Evolutionary conservation across 1,139 yeast genomes (phyloP).

Genomic region (Candida gigantensis): DNA sequence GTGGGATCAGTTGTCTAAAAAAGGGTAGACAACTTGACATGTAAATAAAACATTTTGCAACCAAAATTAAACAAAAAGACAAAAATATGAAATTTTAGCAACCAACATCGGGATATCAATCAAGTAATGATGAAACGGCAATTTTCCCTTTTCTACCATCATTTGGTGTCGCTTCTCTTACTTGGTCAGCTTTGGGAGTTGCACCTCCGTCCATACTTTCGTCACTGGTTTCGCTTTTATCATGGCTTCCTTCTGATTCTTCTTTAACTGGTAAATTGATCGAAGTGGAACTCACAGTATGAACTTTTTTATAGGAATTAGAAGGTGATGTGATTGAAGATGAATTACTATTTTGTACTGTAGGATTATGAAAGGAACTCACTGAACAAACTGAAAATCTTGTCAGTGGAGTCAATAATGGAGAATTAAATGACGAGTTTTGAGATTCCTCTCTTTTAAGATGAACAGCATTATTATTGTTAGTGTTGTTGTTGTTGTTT

Average conservation of each 20-base stretch:
- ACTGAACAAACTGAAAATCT: constrained; percentile 31
- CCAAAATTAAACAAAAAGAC: no score
- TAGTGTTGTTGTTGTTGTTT: constrained; percentile 11
- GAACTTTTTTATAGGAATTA: constrained; percentile 10
- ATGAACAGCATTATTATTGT: constrained; percentile 6
- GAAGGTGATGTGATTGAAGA: constrained; percentile 10
- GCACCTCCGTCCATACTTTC: not conserved
- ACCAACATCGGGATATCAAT: no score
- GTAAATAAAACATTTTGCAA: no score
- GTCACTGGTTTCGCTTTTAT: constrained; percentile 4
- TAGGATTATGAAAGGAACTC: constrained; percentile 18
- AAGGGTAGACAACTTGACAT: no score
- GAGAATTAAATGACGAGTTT: constrained; percentile 35
- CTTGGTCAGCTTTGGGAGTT: no score
- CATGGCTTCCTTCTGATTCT: constrained; percentile 11
- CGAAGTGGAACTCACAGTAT: constrained; percentile 12
- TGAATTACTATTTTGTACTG: constrained; percentile 5
- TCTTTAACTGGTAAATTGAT: constrained; percentile 12
- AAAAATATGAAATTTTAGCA: no score
- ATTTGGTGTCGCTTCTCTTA: no score
- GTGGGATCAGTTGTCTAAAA: no score
- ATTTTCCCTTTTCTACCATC: constrained; percentile 11
- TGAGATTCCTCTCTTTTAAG: constrained; percentile 35
- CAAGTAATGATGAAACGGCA: constrained; percentile 14
- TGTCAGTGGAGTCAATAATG: constrained; percentile 28